Percentiles rank a stretch among this genome's conserved stretches.
Conservation (phyloP, 2,329 filamentous ascomycete genomes). For the Alternaria burnsii region DNA sequence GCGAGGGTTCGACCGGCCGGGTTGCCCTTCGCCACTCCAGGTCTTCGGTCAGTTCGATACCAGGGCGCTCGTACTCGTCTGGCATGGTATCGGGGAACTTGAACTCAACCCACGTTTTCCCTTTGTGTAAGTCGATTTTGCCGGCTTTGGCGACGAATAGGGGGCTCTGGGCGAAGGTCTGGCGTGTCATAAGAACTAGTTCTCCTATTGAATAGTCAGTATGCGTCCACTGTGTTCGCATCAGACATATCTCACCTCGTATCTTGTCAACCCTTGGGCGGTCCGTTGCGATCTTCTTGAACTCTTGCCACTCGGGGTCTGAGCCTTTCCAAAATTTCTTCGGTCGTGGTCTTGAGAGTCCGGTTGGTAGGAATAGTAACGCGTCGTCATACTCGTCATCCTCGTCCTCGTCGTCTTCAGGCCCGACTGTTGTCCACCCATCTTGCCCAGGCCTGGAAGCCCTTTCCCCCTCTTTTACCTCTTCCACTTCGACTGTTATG, state of each 20-base stretch:
- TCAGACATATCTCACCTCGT: conserved; percentile 36
- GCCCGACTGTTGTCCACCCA: conserved; percentile 25
- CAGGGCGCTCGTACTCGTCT: conserved; percentile 58
- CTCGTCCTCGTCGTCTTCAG: conserved; percentile 39
- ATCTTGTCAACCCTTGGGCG: conserved; percentile 51
- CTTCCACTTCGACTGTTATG: conserved; percentile 35
- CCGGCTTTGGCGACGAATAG: conserved; percentile 46
- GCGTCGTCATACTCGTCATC: conserved; percentile 42
- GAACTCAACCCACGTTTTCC: conserved; percentile 59
- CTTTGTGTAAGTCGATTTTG: conserved; percentile 50
- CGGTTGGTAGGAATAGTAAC: conserved; percentile 59
- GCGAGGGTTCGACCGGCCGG: conserved; percentile 36
- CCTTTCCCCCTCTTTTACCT: conserved; percentile 18
- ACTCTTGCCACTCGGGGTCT: conserved; percentile 65
- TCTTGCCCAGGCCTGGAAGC: conserved; percentile 15
- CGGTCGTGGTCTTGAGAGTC: conserved; percentile 53
- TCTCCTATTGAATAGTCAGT: conserved; percentile 38
- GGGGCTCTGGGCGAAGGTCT: conserved; percentile 39
- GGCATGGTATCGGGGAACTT: conserved; percentile 59
- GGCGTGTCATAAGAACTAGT: conserved; percentile 49
- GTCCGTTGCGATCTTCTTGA: conserved; percentile 57
- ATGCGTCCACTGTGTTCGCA: background rate
- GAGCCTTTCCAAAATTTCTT: conserved; percentile 57
- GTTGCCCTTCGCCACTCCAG: conserved; percentile 45
- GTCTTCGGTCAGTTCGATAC: conserved; percentile 53